These are phyloP conservation scores for Magnaporthiopsis incrustans DNA, from an alignment of 2,329 filamentous ascomycete species.

Conservation along the genomic window DNA sequence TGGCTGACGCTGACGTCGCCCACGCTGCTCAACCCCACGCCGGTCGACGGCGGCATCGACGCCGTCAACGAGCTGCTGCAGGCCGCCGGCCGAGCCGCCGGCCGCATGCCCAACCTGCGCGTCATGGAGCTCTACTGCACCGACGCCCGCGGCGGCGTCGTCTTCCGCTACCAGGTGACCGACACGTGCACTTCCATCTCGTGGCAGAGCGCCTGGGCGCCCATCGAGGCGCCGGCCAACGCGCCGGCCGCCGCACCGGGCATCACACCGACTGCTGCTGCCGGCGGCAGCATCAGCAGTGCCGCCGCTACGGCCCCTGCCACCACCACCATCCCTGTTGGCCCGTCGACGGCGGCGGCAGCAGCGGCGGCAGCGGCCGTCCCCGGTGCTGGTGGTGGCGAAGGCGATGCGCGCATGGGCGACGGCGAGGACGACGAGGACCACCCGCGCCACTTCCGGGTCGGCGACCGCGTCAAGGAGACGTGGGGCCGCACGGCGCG, in stretches of 20 bases:
- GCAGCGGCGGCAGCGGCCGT: neutral
- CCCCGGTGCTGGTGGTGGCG: neutral
- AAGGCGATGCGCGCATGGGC: neutral
- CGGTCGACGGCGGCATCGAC: constrained; percentile 13
- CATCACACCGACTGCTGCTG: too few species aligned
- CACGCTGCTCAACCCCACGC: constrained; percentile 11
- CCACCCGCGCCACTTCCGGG: constrained; percentile 5
- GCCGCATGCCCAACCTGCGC: constrained; percentile 18
- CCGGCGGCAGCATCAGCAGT: too few species aligned
- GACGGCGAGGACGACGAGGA: constrained; percentile 1
- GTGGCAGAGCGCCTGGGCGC: constrained; percentile 14
- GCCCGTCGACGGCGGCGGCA: too few species aligned
- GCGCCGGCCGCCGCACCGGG: too few species aligned
- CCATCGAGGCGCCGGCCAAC: neutral
- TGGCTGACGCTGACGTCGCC: constrained; percentile 18
- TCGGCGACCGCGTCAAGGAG: constrained; percentile 1
- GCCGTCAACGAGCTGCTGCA: constrained; percentile 16
- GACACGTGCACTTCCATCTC: constrained; percentile 9
- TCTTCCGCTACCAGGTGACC: constrained; percentile 18
- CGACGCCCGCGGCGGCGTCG: constrained; percentile 15
- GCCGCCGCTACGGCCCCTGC: too few species aligned
- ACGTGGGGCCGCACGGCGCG: constrained; percentile 6
- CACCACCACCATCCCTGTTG: too few species aligned
- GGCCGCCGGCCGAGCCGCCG: constrained; percentile 15
- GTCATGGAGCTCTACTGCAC: constrained; percentile 20